Base-by-base conservation (phyloP, 2,329 filamentous ascomycete genomes). In the Pleomassaria siparia region DNA sequence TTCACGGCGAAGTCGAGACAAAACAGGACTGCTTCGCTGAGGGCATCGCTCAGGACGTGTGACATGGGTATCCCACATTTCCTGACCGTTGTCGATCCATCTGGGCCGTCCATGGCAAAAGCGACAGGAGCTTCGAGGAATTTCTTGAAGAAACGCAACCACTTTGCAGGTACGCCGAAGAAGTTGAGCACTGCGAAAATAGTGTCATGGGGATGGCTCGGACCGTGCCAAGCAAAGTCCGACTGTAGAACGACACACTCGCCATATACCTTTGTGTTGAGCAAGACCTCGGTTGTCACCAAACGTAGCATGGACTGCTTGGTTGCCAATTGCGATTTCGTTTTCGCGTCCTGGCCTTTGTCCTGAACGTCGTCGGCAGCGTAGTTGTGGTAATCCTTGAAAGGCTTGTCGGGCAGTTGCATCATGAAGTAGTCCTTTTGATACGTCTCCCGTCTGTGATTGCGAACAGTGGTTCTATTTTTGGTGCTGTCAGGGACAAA, bases 1-100 rank as follows among this genome's bases (percentile, higher is more conserved):
- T 86, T 87, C 46, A 87, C 76, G 0, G 83, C 75, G 57, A 82
- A 83, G 58, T 87, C 85, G 55, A 87, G 77, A 49, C 80, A 83
- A 58, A 87, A 87, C 0, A 88, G 68, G 0, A 84, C 70, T 0
- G 74, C 68, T 60, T 88, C 85, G 0, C 82, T 80, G 44, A 86
- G 78, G 8, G 81, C 70, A 26, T 83, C 78, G 18, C 80, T 83
- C 1, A 87, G 71, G 0, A 76, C 71, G 57, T 86, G 81, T 4
- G 79, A 80, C 41, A 82, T 78, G 0, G 84, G 84, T 1, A 83
- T 76, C 7, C 84, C 84, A 13, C 81, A 75, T 45, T 74, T 76
- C 9, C 84, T 76, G 6, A 67, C 66, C 4, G 74, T 76, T 2
- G 72, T 55, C 11, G 72, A 49, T 0, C 72, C 73, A 2, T 72